Evolutionary conservation across 2,329 filamentous ascomycete species (phyloP), one percentile per base, ranked within the genome.

Genomic region (Alternaria brassicicola): DNA sequence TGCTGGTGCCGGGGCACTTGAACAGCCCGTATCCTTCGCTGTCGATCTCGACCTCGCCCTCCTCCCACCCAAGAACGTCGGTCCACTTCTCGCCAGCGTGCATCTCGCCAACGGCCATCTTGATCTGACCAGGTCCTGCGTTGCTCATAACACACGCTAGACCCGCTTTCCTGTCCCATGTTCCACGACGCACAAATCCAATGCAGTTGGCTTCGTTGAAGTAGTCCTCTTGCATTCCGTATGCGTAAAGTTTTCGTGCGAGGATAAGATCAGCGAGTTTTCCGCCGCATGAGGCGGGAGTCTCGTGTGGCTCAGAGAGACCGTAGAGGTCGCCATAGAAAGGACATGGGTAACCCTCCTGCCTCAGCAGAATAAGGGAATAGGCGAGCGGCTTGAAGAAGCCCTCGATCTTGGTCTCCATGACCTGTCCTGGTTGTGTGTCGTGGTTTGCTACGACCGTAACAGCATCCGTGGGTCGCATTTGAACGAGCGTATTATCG

Each of bases 321-420:
- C 88, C 88, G 73, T 89, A 90, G 1, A 91, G 73, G 68, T 91
- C 88, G 23, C 88, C 88, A 70, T 88, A 91, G 72, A 92, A 92
- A 33, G 90, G 78, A 65, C 86, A 90, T 0, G 89, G 89, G 26
- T 86, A 83, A 15, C 88, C 88, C 31, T 85, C 79, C 48, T 81
- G 76, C 12, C 87, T 84, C 25, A 92, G 84, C 1, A 93, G 83
- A 54, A 92, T 91, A 42, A 92, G 81, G 0, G 88, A 80, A 73
- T 92, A 91, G 12, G 89, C 90, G 15, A 92, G 80, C 0, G 88
- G 84, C 74, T 91, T 91, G 79, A 92, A 90, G 78, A 85, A 88
- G 25, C 82, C 80, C 54, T 86, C 83, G 38, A 92, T 85, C 1
- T 84, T 84, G 0, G 86, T 85, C 65, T 85, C 86, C 41, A 88